Conservation (phyloP, 179 eudicot genomes). For the Spinacia oleracea region DNA sequence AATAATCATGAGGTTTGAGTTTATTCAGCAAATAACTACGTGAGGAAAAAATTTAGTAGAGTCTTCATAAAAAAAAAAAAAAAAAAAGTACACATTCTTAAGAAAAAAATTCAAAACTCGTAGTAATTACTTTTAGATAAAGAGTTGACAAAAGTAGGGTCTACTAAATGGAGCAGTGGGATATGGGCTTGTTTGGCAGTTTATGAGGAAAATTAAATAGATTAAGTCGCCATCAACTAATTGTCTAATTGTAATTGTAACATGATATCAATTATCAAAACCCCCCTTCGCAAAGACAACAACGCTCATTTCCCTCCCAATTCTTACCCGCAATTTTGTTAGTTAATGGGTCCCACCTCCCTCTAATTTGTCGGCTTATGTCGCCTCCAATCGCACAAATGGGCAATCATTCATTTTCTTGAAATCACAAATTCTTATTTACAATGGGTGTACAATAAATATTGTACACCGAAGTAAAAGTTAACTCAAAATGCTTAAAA, state of each 20-base stretch:
- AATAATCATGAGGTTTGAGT: too few species aligned
- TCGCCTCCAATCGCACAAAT: not conserved
- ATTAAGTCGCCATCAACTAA: not conserved
- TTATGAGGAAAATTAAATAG: not conserved
- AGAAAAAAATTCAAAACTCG: not conserved
- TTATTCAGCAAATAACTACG: too few species aligned
- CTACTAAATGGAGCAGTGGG: constrained; percentile 17
- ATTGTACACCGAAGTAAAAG: too few species aligned
- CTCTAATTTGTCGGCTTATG: constrained; percentile 27
- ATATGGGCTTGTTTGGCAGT: constrained; percentile 20
- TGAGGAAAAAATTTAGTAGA: too few species aligned
- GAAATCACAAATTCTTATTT: too few species aligned
- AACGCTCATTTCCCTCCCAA: not conserved
- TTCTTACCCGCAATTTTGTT: constrained; percentile 13
- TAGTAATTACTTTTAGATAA: not conserved
- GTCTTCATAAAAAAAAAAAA: too few species aligned
- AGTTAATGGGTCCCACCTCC: not conserved
- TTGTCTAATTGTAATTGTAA: too few species aligned
- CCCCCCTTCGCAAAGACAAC: not conserved
- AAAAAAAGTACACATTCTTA: too few species aligned
- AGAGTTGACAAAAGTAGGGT: constrained; percentile 8
- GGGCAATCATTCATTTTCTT: not conserved
- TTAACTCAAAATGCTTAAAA: too few species aligned
- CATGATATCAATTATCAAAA: not conserved
- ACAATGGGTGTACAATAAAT: too few species aligned